phyloP scores from a whole-genome alignment of 768 basidiomycete species.

The Collybiopsis luxurians region DNA sequence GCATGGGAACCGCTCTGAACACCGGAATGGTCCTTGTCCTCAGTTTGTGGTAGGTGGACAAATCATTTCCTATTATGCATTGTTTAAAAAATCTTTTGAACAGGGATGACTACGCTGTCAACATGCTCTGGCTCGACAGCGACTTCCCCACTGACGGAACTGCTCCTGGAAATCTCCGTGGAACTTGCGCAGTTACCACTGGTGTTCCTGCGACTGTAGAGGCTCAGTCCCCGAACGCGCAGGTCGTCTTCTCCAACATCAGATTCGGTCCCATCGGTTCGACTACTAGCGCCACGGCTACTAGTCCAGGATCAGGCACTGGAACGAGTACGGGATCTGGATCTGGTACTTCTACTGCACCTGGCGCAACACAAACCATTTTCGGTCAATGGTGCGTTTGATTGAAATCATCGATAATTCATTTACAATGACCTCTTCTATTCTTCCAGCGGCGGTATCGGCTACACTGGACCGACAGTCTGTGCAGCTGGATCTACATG shows the following conservation, averaged over 20 bases:
- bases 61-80: too few relatives aligned
- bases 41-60: too few relatives aligned
- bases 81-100: too few relatives aligned
- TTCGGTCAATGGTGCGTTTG: conserved; percentile 33
- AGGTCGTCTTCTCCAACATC: conserved; percentile 55
- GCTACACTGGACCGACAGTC: conserved; percentile 7
- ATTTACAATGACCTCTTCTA: not conserved
- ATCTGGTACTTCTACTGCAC: conserved; percentile 13
- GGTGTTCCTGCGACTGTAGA: conserved; percentile 46
- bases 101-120: conserved; percentile 54
- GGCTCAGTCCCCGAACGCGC: conserved; percentile 31
- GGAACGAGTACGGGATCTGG: not conserved
- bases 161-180: conserved; percentile 47
- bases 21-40: conserved; percentile 32
- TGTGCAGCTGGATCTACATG: not conserved
- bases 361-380: conserved; percentile 28
- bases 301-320: too few relatives aligned
- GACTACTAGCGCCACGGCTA: conserved; percentile 25
- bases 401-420: too few relatives aligned
- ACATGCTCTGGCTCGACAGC: conserved; percentile 59
- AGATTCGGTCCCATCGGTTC: conserved; percentile 48
- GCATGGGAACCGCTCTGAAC: conserved; percentile 20
- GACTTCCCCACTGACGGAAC: conserved; percentile 38
- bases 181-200: conserved; percentile 45
- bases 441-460: conserved; percentile 3